Base-by-base conservation (phyloP, 106 monocot species). In the Dioscorea dumetorum region DNA sequence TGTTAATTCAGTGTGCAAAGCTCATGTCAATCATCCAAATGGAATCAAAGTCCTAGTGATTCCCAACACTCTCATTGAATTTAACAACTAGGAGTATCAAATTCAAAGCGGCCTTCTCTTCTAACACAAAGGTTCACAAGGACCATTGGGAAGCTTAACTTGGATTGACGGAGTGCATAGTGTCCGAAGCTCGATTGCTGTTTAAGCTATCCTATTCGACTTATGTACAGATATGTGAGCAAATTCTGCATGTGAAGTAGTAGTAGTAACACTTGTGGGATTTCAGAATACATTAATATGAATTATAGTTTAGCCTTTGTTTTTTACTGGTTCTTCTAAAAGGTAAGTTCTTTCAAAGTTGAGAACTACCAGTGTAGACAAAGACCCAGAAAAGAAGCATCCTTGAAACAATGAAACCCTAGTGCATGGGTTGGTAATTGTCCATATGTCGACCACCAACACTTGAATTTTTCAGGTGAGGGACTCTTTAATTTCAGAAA, bases 81-180 rank as follows among this genome's bases (percentile, higher is more conserved):
- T 68, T 81, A 3, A 81, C 77, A 5, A 60, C 77, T 0, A 74
- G 16, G 9, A 72, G 60, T 32, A 23, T 79, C n/a, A 66, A 49
- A 9, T 91, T 91, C 67, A 68, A 59, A 64, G 81, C 82, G 21
- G 72, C 48, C 12, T 75, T 91, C 58, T 33, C 14, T 24, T 22
- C 87, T 9, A 63, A 22, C 4, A 21, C 79, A 16, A 72, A 64
- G 50, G 78, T 91, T 61, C 74, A 82, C 58, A 81, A 84, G 0
- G 73, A 81, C 12, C 52, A 22, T 91, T 91, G 48, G 91, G 91
- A 16, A 91, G 86, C 62, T 69, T 91, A 49, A 33, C 77, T 11
- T 91, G 91, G 91, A 67, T 72, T 21, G 87, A 91, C 70, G 82
- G 82, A n/a, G 32, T 56, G 21, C 84, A 87, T 73, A 59, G 7